Conservation (phyloP, 2,329 filamentous ascomycete genomes). For the Colletotrichum sp. region DNA sequence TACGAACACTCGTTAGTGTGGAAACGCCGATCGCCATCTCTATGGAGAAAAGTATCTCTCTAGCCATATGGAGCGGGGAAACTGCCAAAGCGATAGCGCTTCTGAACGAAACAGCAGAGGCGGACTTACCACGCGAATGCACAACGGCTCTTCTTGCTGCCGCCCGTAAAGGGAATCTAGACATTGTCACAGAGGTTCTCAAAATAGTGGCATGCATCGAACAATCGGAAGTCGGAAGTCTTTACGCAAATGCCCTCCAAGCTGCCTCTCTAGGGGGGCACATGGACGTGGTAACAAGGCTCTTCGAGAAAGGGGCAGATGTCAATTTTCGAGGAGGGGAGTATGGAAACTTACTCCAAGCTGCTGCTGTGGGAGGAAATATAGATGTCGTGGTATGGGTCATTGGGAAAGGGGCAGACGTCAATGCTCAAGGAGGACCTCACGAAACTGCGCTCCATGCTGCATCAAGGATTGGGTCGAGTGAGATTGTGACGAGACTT, state of each 20-base stretch:
- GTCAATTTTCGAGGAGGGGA: neutral
- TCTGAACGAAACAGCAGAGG: too few relatives aligned
- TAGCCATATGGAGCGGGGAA: too few relatives aligned
- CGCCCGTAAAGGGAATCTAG: too few relatives aligned
- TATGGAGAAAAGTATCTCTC: too few relatives aligned
- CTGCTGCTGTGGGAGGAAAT: neutral
- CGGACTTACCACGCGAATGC: too few relatives aligned
- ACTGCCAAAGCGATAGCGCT: too few relatives aligned
- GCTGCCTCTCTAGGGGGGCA: neutral
- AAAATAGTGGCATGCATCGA: too few relatives aligned
- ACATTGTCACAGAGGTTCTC: too few relatives aligned
- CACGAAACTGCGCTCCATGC: neutral
- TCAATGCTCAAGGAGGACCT: neutral
- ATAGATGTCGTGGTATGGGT: fast-evolving
- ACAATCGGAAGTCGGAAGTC: neutral
- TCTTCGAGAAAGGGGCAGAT: neutral
- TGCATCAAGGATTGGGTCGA: neutral
- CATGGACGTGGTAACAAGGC: neutral
- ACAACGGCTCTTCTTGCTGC: too few relatives aligned
- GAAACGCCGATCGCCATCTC: too few relatives aligned
- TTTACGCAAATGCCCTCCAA: neutral
- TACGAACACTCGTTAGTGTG: too few relatives aligned
- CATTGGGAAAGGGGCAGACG: neutral
- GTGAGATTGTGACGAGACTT: neutral
- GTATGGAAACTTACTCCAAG: neutral